Conservation (phyloP, 768 basidiomycete species). For the Lactifluus echinatus region DNA sequence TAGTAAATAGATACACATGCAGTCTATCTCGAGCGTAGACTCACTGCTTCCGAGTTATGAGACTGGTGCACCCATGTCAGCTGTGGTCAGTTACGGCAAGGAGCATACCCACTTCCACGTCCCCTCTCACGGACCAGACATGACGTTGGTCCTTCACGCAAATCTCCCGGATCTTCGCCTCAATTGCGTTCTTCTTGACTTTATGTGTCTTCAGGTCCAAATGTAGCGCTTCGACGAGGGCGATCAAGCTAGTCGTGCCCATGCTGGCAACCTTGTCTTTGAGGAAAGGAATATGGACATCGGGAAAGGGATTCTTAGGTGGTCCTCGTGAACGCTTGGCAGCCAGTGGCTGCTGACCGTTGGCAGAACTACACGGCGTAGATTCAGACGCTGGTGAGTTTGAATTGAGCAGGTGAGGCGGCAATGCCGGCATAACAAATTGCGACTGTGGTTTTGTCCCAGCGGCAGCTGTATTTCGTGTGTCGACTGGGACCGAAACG, state of each 20-base stretch:
- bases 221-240: slow-evolving; percentile 65
- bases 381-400: slow-evolving; percentile 12
- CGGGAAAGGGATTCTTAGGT: slow-evolving; percentile 61
- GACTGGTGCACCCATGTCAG: slow-evolving; percentile 1
- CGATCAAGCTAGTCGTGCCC: slow-evolving; percentile 51
- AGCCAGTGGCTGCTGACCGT: slow-evolving; percentile 19
- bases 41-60: not conserved
- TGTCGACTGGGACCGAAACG: slow-evolving; percentile 42
- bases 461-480: slow-evolving; percentile 27
- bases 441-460: slow-evolving; percentile 23
- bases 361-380: slow-evolving; percentile 12
- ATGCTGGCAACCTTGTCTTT: slow-evolving; percentile 54
- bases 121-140: slow-evolving; percentile 61
- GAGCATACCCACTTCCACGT: slow-evolving; percentile 6
- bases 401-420: slow-evolving; percentile 20
- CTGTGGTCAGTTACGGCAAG: not conserved
- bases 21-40: not conserved
- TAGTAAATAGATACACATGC: slow-evolving; percentile 1
- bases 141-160: slow-evolving; percentile 65
- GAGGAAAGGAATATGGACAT: slow-evolving; percentile 49
- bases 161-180: slow-evolving; percentile 71
- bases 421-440: slow-evolving; percentile 38
- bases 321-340: slow-evolving; percentile 21
- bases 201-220: slow-evolving; percentile 60
- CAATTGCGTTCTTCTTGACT: slow-evolving; percentile 78